Conservation (phyloP, 768 basidiomycete species). For the Tubosaeta sp. region DNA sequence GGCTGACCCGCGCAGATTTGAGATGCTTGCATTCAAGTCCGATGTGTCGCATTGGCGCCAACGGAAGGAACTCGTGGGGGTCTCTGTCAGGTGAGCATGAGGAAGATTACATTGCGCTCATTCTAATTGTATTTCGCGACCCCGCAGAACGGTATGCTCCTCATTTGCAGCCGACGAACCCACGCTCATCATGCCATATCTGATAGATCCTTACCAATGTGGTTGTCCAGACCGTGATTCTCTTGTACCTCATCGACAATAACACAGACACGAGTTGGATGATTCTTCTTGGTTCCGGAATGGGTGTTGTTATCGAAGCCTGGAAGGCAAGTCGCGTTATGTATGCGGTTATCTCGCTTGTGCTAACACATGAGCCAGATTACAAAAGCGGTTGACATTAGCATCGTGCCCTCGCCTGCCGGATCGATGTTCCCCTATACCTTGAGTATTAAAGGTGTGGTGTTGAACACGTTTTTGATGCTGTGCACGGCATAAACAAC, state of each 20-base stretch:
- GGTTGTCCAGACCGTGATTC: constrained; percentile 84
- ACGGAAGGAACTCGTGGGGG: constrained; percentile 92
- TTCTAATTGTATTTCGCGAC: constrained; percentile 18
- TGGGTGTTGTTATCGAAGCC: constrained; percentile 80
- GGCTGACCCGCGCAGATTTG: constrained; percentile 54
- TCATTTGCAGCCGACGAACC: constrained; percentile 8
- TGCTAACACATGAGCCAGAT: constrained; percentile 44
- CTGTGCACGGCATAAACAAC: constrained; percentile 8
- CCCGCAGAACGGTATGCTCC: constrained; percentile 49
- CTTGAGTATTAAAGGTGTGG: constrained; percentile 74
- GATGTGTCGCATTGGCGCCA: constrained; percentile 96
- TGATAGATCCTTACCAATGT: constrained; percentile 83
- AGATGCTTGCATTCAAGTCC: constrained; percentile 93
- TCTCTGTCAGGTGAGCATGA: constrained; percentile 74
- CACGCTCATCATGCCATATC: constrained; percentile 11
- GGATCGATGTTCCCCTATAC: constrained; percentile 74
- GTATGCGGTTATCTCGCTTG: constrained; percentile 9
- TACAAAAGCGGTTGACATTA: constrained; percentile 88
- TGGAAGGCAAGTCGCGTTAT: constrained; percentile 69
- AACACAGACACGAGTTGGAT: constrained; percentile 96
- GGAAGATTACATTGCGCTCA: constrained; percentile 4
- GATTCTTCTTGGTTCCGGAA: constrained; percentile 87
- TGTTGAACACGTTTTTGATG: constrained; percentile 13
- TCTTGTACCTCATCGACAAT: constrained; percentile 93
- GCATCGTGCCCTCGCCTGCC: constrained; percentile 52